A percentile compares a stretch with the other conserved stretches of the same genome.
phyloP scores from a whole-genome alignment of 805 yeast species.

The Ogataea kodamae region DNA sequence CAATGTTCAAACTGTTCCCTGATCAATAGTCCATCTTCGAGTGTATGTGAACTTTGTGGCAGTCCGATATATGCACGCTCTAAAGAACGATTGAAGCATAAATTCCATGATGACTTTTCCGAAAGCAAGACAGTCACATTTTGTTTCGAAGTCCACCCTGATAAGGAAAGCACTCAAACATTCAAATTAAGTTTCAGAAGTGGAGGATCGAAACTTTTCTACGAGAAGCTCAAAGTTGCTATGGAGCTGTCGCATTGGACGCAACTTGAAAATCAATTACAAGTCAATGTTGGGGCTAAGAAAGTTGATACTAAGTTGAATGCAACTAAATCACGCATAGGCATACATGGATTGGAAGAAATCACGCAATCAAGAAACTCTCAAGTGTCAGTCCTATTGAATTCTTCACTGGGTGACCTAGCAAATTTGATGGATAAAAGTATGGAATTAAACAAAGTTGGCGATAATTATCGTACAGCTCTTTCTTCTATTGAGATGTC shows the following conservation, averaged over 20 bases:
- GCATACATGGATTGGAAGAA: conserved; percentile 68
- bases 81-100: too few relatives aligned
- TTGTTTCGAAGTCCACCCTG: too few relatives aligned
- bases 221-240: conserved; percentile 40
- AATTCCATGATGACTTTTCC: too few relatives aligned
- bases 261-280: conserved; percentile 11
- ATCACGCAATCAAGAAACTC: conserved; percentile 51
- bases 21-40: too few relatives aligned
- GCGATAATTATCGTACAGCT: conserved; percentile 38
- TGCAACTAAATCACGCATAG: conserved; percentile 37
- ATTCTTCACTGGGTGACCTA: conserved; percentile 70
- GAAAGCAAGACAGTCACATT: too few relatives aligned
- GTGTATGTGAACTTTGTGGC: too few relatives aligned
- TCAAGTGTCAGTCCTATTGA: conserved; percentile 58
- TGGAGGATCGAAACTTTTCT: conserved; percentile 60
- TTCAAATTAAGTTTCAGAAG: conserved; percentile 74
- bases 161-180: too few relatives aligned
- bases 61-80: too few relatives aligned
- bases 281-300: conserved; percentile 38
- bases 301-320: conserved; percentile 4
- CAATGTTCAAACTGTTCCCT: too few relatives aligned
- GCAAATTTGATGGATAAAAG: conserved; percentile 77
- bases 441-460: conserved; percentile 61
- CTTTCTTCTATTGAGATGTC: conserved; percentile 17
- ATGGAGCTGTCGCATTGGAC: conserved; percentile 54